These are phyloP conservation scores for Microdochium bolleyi DNA, from an alignment of 2,329 filamentous ascomycete species.

Conservation along the genomic window DNA sequence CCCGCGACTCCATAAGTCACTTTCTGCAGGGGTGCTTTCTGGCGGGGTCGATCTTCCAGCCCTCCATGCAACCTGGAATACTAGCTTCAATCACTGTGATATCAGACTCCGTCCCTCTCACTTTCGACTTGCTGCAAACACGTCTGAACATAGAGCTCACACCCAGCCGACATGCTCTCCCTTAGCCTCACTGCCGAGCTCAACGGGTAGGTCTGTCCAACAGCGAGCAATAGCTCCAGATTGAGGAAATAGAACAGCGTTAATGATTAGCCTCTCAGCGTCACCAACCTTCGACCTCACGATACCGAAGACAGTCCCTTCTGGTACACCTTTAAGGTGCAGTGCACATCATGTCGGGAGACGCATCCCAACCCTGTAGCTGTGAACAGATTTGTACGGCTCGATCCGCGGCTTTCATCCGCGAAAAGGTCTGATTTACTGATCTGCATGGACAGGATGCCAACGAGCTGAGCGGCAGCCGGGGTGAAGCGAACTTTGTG, in stretches of 20 bases:
- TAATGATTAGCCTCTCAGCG: slow-evolving; percentile 41
- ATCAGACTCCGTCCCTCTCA: background rate
- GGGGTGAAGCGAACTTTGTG: slow-evolving; percentile 98
- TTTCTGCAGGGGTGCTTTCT: background rate
- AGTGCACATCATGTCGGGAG: slow-evolving; percentile 96
- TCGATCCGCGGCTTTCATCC: background rate
- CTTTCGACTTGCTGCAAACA: too few relatives aligned
- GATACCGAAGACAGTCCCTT: slow-evolving; percentile 79
- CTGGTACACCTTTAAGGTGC: slow-evolving; percentile 96
- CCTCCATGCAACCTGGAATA: too few relatives aligned
- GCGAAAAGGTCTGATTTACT: background rate
- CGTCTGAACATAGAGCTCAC: background rate
- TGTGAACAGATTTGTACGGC: slow-evolving; percentile 76
- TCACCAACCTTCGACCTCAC: slow-evolving; percentile 79
- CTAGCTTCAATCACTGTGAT: too few relatives aligned
- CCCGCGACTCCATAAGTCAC: background rate
- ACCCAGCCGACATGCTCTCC: slow-evolving; percentile 48
- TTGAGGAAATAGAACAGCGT: slow-evolving; percentile 2
- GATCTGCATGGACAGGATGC: slow-evolving; percentile 52
- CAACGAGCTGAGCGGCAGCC: slow-evolving; percentile 86
- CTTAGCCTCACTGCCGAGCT: slow-evolving; percentile 62
- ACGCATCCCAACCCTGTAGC: slow-evolving; percentile 79
- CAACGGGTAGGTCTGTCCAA: slow-evolving; percentile 46
- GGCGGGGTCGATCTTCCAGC: background rate
- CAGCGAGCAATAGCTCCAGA: background rate